Evolutionary conservation across 768 basidiomycete genomes (phyloP).

Genomic region (Filobasidium wieringae): DNA sequence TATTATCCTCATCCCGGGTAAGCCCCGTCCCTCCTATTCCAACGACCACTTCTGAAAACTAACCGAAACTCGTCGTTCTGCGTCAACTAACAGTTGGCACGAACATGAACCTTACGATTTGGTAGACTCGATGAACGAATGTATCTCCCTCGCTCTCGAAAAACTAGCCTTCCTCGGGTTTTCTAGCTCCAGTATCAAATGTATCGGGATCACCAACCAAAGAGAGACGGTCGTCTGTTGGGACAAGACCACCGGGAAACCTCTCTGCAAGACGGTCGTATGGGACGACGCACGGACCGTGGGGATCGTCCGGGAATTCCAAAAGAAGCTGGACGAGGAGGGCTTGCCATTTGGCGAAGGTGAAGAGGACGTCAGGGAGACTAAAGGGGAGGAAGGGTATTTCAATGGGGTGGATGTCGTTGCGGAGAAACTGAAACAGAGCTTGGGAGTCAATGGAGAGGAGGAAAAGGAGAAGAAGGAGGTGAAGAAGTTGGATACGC

Average conservation of each 20-base stretch:
- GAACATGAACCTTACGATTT: conserved; percentile 85
- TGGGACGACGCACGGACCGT: conserved; percentile 95
- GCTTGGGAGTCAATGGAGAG: not conserved
- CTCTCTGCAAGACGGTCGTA: conserved; percentile 63
- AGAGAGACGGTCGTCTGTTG: conserved; percentile 91
- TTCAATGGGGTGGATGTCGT: not conserved
- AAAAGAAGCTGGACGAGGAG: conserved; percentile 55
- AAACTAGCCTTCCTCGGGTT: conserved; percentile 64
- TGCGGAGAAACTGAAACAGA: not conserved
- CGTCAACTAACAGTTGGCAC: conserved; percentile 58
- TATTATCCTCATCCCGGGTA: conserved; percentile 77
- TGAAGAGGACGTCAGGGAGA: conserved; percentile 56
- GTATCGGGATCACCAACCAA: conserved; percentile 95
- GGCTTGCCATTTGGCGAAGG: conserved; percentile 51
- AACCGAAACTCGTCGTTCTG: conserved; percentile 1
- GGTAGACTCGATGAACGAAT: conserved; percentile 57
- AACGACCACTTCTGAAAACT: not conserved
- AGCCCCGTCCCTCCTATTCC: conserved; percentile 33
- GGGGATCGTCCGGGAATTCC: conserved; percentile 65
- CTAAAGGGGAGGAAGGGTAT: conserved; percentile 39
- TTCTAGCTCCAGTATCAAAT: conserved; percentile 64
- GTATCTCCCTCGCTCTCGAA: conserved; percentile 61
- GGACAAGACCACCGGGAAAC: conserved; percentile 80
- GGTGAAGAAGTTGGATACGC: conserved; percentile 1
- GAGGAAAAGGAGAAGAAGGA: not conserved